Base-by-base conservation (phyloP, 768 basidiomycete genomes). In the Podaxis pistillaris region DNA sequence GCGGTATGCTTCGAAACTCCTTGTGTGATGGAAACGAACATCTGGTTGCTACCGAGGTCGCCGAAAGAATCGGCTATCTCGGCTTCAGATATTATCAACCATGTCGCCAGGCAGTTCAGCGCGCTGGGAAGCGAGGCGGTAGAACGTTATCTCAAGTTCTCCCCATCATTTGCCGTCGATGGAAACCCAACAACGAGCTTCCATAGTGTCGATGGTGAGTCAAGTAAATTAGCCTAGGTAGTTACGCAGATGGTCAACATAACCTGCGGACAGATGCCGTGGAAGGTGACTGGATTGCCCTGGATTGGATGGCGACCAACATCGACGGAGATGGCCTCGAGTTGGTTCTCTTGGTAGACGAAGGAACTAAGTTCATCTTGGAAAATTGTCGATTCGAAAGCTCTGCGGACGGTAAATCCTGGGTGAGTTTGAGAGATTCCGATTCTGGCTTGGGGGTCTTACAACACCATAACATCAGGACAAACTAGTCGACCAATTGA, bases 131-230 rank as follows among this genome's bases (percentile, higher is more conserved):
- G 72, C 28, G 67, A 72, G 26, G 68, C 68, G 22, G 72, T 69
- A 52, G 49, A 64, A 15, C 69, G 78, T 66, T 86, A 85, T 67
- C 64, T 82, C 41, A 63, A 68, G 1, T 74, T 80, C 70, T 73
- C 86, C 28, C 77, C 79, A 26, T 85, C 83, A 12, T 72, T 75
- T 68, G 87, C 85, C 3, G 86, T 87, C 4, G 87, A 89, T 72
- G 79, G 81, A 6, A 67, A 75, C n/a, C 65, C 69, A 3, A 70
- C 71, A 8, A 86, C 85, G 36, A 77, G 71, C 0, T 89, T 89
- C 67, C 76, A 75, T 37, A 86, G 85, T 68, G 67, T 74, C 33
- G 64, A 72, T 62, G 68, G 87, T 86, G 66, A 59, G 81, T 71
- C 11, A 64, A n/a, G 2, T n/a, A 24, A 38, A 38, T 51, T 22